phyloP scores from a whole-genome alignment of 805 yeast genomes.

The Zygoascus biomembranicola region DNA sequence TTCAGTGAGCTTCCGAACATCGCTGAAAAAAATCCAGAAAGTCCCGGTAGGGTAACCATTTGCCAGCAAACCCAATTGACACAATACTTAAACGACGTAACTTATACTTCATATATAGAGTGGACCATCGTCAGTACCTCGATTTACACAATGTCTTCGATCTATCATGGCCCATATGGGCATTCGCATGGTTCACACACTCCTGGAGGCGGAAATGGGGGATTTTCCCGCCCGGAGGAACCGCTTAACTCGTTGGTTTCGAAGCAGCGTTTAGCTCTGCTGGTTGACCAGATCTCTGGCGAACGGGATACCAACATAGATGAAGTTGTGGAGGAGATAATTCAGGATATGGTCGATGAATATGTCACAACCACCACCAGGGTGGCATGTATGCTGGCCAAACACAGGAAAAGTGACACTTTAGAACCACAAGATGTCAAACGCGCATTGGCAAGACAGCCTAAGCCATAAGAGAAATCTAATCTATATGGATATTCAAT shows the following conservation, averaged over 20 bases:
- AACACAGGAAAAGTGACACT: not conserved
- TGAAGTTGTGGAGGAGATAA: not conserved
- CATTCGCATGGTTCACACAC: not conserved
- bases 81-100: no score
- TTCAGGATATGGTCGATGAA: slow-evolving; percentile 4
- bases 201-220: not conserved
- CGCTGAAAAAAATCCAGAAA: no score
- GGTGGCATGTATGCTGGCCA: slow-evolving; percentile 4
- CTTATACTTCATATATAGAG: not conserved
- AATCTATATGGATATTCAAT: no score
- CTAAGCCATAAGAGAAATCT: not conserved
- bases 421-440: not conserved
- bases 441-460: slow-evolving; percentile 1
- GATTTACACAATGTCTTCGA: not conserved
- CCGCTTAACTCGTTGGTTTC: not conserved
- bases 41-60: no score
- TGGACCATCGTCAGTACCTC: not conserved
- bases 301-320: not conserved
- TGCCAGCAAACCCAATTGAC: no score
- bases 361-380: not conserved
- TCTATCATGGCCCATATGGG: not conserved
- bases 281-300: not conserved
- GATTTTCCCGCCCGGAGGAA: not conserved
- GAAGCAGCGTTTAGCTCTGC: not conserved
- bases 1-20: no score